phyloP scores from a whole-genome alignment of 2,329 filamentous ascomycete genomes.

The Capronia americana region DNA sequence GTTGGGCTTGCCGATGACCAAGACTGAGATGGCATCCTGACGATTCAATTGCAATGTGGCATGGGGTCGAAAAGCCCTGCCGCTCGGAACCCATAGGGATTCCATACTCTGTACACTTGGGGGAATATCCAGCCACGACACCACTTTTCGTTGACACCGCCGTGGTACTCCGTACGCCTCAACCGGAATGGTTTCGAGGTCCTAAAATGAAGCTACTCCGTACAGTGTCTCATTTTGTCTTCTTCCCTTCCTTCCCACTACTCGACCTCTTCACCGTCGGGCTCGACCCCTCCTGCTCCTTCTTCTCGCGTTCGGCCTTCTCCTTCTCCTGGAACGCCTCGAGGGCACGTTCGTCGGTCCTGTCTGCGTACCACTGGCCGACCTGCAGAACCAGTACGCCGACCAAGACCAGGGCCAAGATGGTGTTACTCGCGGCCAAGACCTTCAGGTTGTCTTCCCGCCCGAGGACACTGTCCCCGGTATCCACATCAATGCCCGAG shows the following conservation, averaged over 20 bases:
- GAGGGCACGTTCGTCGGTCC: constrained; percentile 84
- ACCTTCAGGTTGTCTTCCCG: constrained; percentile 91
- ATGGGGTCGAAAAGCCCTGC: background rate
- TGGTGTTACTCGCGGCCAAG: constrained; percentile 92
- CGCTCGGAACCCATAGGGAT: no score
- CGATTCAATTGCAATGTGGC: background rate
- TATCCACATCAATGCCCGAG: constrained; percentile 37
- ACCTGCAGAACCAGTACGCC: constrained; percentile 92
- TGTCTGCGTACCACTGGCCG: constrained; percentile 97
- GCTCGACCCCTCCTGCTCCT: constrained; percentile 24
- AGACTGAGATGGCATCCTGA: no score
- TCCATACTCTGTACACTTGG: background rate
- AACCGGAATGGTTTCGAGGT: background rate
- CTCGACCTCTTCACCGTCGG: constrained; percentile 38
- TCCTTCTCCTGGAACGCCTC: constrained; percentile 58
- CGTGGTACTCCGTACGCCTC: background rate
- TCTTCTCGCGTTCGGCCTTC: constrained; percentile 28
- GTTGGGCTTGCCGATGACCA: no score
- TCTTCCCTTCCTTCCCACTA: constrained; percentile 42
- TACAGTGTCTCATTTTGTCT: constrained; percentile 41
- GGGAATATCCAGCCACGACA: background rate
- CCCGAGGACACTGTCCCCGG: constrained; percentile 67
- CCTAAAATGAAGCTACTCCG: background rate
- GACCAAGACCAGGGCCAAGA: constrained; percentile 87
- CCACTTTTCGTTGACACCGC: background rate